phyloP scores from a whole-genome alignment of 306 rosid species.

The Dalbergia cultrata region DNA sequence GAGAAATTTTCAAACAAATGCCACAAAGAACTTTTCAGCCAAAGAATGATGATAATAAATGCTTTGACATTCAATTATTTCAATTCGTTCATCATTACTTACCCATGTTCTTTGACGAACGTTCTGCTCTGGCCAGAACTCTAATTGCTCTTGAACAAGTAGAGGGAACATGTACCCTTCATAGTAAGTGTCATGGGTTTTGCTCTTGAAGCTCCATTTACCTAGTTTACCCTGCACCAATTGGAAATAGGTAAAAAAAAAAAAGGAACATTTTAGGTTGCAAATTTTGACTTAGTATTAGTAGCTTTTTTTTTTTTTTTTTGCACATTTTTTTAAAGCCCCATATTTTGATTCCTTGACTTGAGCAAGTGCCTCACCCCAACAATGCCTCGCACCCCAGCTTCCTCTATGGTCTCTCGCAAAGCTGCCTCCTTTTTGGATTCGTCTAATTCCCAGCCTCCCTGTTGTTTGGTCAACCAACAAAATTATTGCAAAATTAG shows the following conservation, averaged over 20 bases:
- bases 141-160: slow-evolving; percentile 81
- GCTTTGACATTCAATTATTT: slow-evolving; percentile 2
- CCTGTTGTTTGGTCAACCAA: slow-evolving; percentile 59
- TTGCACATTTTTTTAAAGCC: neutral
- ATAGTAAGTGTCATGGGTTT: slow-evolving; percentile 71
- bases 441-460: slow-evolving; percentile 96
- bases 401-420: slow-evolving; percentile 91
- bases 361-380: slow-evolving; percentile 57
- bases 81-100: slow-evolving; percentile 33
- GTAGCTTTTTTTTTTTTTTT: neutral
- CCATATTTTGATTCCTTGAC: neutral
- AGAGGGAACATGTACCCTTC: slow-evolving; percentile 96
- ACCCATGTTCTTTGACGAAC: slow-evolving; percentile 86
- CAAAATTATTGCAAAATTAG: neutral
- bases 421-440: slow-evolving; percentile 87
- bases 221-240: slow-evolving; percentile 75
- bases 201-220: slow-evolving; percentile 93
- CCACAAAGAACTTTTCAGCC: neutral
- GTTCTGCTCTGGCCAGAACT: slow-evolving; percentile 89
- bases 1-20: neutral
- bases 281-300: neutral
- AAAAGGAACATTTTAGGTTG: neutral
- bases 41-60: neutral
- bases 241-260: neutral
- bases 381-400: slow-evolving; percentile 85